Evolutionary conservation across 1,139 yeast genomes (phyloP), one percentile per base, ranked within the genome.

Genomic region (Pneumocystis sp.): DNA sequence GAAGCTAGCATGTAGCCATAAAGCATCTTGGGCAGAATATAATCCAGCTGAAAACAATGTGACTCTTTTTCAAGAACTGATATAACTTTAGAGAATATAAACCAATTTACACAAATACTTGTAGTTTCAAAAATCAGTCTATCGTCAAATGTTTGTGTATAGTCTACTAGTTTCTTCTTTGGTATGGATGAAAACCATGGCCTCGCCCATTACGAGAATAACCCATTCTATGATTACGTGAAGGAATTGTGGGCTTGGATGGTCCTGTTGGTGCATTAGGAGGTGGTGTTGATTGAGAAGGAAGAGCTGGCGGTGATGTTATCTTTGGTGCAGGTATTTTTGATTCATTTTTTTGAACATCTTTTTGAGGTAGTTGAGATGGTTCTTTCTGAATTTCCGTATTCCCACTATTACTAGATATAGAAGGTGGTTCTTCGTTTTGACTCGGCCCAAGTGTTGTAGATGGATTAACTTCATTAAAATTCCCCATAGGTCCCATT

Each of bases 131-230:
- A 17, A 25, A 25, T 8, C 25, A 25, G 34, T 50, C 3, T 50
- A 15, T 17, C 6, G 44, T 12, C 34, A 25, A 50, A 25, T 50
- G 57, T 25, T 50, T 45, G 29, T 25, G 5, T 3, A 5, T 21
- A 19, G 34, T 50, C 25, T 50, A 12, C 21, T 50, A 29, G 8
- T 50, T 50, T 50, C 57, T 50, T 25, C 34, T 50, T 50, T 50
- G 57, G 25, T 50, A 50, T 4, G 57, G 57, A 15, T 50, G 57
- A 50, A 50, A 67, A 45, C 63, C 61, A 59, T 70, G 67, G 31
- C 70, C 71, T 25, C 68, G 65, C 64, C 70, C 70, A 34, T 66
- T 68, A 59, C 69, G 75, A 40, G 72, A 64, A 44, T 64, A 50
- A 21, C 57, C 57, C 57, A 15, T 50, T 50, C 57, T 21, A 25